Conservation (phyloP, 805 yeast genomes). For the Clavispora phyllophila region DNA sequence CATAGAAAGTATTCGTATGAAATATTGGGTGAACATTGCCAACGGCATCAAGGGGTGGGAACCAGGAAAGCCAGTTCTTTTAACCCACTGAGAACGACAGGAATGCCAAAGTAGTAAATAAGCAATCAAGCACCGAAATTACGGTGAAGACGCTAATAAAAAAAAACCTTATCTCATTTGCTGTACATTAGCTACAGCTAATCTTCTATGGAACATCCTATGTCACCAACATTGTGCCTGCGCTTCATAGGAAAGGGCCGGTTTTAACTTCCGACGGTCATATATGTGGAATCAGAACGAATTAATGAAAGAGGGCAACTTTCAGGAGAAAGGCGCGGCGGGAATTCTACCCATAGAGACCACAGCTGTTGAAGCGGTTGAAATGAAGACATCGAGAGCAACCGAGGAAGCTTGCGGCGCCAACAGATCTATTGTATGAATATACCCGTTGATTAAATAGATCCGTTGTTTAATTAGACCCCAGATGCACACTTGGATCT, state of each 20-base stretch:
- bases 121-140: no score
- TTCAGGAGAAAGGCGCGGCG: no score
- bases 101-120: no score
- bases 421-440: not conserved
- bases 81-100: constrained; percentile 46
- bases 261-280: not conserved
- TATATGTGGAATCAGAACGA: not conserved
- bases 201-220: not conserved
- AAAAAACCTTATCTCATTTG: not conserved
- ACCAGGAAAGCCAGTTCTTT: constrained; percentile 57
- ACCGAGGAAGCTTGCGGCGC: not conserved
- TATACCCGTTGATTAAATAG: not conserved
- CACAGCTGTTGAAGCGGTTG: not conserved
- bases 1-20: constrained; percentile 62
- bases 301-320: not conserved
- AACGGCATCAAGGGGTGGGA: constrained; percentile 76
- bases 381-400: not conserved
- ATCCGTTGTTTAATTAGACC: not conserved
- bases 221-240: not conserved
- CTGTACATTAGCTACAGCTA: not conserved
- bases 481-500: not conserved
- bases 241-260: not conserved
- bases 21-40: constrained; percentile 79
- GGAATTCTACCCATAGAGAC: no score
- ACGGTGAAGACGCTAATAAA: no score